Base-by-base conservation (phyloP, 208 protist genomes). In the Porcisia deanei region DNA sequence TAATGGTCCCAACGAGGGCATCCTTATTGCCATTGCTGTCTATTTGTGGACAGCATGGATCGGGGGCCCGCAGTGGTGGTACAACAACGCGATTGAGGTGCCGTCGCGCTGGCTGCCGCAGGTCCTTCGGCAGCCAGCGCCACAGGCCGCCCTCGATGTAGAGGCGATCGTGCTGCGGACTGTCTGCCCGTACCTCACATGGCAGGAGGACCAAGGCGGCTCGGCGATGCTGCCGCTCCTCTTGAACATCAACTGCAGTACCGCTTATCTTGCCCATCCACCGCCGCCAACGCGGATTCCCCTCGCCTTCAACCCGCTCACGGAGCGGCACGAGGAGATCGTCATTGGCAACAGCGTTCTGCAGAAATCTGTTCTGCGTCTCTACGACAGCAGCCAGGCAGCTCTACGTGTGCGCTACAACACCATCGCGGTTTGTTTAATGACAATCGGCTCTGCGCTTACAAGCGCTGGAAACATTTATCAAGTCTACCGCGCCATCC, bases 1-100 rank as follows among this genome's bases (percentile, higher is more conserved):
- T 73, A 97, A 97, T 80, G 94, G 95, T 25, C 91, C 95, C 25
- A 97, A 95, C 76, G 95, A 97, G 73, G 95, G 94, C 22, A 88
- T 97, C n/a, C 12, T 94, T 39, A 66, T 95, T 14, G 83, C 73
- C 45, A 85, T 94, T 55, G 16, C 30, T 53, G 54, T 95, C 37
- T 94, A 92, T 69, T 63, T 96, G 37, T 85, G 86, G 75, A 96
- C 91, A 41, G 89, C 88, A 60, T 86, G 57, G 54, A 53, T 82
- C 7, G 91, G 87, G 8, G 91, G 91, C 12, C 89, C 90, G 47
- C 81, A 86, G 82, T 95, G 86, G 87, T 97, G 92, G 91, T 71
- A 71, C 67, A 70, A 79, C 43, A 88, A 91, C 83, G 77, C 79
- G 52, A 39, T 96, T 18, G 82, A 82, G 69, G 55, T 92, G 25